Evolutionary conservation across 371 early-diverging fungal species (phyloP).

Genomic region (Rhizomucor miehei): DNA sequence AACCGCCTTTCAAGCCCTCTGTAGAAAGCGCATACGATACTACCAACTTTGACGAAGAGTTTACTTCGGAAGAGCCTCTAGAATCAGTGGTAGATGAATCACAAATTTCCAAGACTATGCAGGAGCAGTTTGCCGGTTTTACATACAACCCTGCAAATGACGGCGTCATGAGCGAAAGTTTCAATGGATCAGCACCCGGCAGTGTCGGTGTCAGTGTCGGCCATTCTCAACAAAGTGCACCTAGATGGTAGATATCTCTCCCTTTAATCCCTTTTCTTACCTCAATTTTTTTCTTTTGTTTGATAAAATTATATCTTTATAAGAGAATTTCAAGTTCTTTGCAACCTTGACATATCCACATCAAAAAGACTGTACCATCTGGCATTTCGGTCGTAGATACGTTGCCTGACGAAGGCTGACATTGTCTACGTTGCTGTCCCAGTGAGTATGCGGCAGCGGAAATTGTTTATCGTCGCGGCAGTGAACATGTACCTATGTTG

Average conservation of each 20-base stretch:
- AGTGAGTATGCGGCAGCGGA: neutral
- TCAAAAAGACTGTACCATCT: slow-evolving; percentile 7
- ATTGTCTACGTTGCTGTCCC: neutral
- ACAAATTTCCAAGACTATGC: slow-evolving; percentile 84
- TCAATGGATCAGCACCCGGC: slow-evolving; percentile 15
- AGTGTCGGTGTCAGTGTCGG: slow-evolving; percentile 13
- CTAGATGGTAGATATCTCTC: slow-evolving; percentile 12
- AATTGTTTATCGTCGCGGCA: neutral
- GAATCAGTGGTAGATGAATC: slow-evolving; percentile 85
- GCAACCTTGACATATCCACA: slow-evolving; percentile 16
- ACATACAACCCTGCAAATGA: slow-evolving; percentile 46
- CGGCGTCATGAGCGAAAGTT: slow-evolving; percentile 37
- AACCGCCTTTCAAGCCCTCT: slow-evolving; percentile 93
- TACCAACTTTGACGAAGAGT: slow-evolving; percentile 82
- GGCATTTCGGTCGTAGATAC: slow-evolving; percentile 2
- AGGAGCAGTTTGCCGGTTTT: slow-evolving; percentile 95
- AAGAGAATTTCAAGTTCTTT: slow-evolving; percentile 14
- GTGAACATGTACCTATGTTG: neutral
- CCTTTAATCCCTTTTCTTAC: neutral
- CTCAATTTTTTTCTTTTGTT: neutral
- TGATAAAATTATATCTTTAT: slow-evolving; percentile 2
- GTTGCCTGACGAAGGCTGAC: neutral
- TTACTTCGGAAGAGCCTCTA: slow-evolving; percentile 78
- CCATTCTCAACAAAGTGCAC: slow-evolving; percentile 13
- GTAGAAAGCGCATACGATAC: slow-evolving; percentile 79